Conservation (phyloP, 129 eudicot genomes). For the Helianthus tuberosus region DNA sequence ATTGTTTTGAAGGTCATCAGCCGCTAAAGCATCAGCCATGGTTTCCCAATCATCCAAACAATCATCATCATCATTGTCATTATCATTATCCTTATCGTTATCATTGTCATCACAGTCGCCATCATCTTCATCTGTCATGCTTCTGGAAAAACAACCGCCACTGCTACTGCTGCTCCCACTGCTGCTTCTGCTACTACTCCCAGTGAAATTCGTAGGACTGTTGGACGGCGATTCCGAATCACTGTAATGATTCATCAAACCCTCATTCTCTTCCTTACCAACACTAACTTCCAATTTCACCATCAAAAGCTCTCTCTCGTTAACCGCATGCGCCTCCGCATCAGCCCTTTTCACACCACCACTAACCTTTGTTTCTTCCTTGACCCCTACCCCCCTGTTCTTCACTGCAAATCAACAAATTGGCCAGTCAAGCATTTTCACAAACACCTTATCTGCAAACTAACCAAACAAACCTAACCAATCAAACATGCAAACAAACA, state of each 20-base stretch:
- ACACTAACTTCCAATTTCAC: slow-evolving; percentile 50
- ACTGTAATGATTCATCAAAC: slow-evolving; percentile 33
- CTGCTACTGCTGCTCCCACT: slow-evolving; percentile 58
- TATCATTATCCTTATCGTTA: slow-evolving; percentile 38
- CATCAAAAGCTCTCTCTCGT: slow-evolving; percentile 33
- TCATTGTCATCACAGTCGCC: slow-evolving; percentile 9
- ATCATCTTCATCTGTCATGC: slow-evolving; percentile 70
- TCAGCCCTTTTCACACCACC: slow-evolving; percentile 29
- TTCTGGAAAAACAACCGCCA: slow-evolving; percentile 50
- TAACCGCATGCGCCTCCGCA: slow-evolving; percentile 27
- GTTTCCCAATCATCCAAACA: slow-evolving; percentile 88
- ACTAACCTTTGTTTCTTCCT: slow-evolving; percentile 46
- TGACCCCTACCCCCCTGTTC: slow-evolving; percentile 50
- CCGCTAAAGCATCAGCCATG: slow-evolving; percentile 78
- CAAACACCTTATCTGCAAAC: too few species aligned
- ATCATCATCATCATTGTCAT: slow-evolving; percentile 37
- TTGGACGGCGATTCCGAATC: slow-evolving; percentile 56
- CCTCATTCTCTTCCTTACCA: slow-evolving; percentile 46
- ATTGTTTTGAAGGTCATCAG: slow-evolving; percentile 48
- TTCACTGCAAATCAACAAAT: slow-evolving; percentile 52
- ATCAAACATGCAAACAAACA: slow-evolving; percentile 5
- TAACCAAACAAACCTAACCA: neutral
- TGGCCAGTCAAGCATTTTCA: neutral
- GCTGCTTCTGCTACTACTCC: slow-evolving; percentile 59
- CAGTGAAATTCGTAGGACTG: slow-evolving; percentile 61